Base-by-base conservation (phyloP, 352 stramenopile genomes). In the Elongisporangium anandrum region DNA sequence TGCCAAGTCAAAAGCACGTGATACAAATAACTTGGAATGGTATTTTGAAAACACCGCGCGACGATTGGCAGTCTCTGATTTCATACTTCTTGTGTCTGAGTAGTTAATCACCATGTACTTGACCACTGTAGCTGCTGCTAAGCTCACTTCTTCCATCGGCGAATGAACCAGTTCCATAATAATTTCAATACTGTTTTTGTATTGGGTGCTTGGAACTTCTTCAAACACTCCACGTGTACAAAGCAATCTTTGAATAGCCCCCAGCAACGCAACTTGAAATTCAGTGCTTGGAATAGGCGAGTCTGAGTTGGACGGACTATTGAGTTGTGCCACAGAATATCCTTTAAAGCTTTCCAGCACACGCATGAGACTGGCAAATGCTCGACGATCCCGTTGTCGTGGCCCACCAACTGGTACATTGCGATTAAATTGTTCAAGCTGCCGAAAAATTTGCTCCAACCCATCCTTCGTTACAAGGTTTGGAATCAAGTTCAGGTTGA, bases 41-140 rank as follows among this genome's bases (percentile, higher is more conserved):
- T 92, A 90, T 61, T 92, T 92, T 1, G 86, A 88, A 54, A 95
- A 95, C 22, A 94, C 82, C 23, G 84, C 77, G 39, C 83, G 81
- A 19, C 86, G 84, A 60, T 95, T 95, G 47, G 85, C 79, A 12
- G 81, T 87, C 60, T 95, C 86, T 2, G 85, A 90, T 61, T 92
- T 95, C 59, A 94, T 77, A 50, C 83, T 95, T 34, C 80, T 72
- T 20, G 85, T 91, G 60, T 91, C 82, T n/a, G 86, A 93, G 68
- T 94, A 95, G 64, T 95, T 95, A 60, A 95, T 79, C 49, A 92
- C 84, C 86, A 95, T 94, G 59, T 91, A 93, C 72, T 94, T 93
- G 65, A 95, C 79, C 54, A 92, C 86, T 34, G 78, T 82, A 6
- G 86, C 80, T 4, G 86, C 84, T 21, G 86, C 84, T 61, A 95